Conservation (phyloP, 352 stramenopile species). For the Phytophthora idaei region DNA sequence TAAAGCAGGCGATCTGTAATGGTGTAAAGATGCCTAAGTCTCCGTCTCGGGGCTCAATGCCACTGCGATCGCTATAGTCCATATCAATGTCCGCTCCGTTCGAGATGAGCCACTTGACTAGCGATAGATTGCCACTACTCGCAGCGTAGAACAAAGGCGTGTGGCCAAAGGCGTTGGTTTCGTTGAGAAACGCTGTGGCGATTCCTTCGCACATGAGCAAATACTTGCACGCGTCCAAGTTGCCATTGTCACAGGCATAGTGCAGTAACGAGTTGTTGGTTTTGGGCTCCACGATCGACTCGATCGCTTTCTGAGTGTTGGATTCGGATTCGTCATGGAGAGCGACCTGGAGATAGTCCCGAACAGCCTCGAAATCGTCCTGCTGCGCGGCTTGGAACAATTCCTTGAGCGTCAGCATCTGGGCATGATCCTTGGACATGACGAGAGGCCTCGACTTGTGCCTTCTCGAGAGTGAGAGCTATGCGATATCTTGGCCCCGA, state of each 20-base stretch:
- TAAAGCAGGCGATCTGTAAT: constrained; percentile 80
- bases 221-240: constrained; percentile 83
- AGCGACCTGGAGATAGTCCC: constrained; percentile 62
- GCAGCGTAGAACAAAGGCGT: constrained; percentile 82
- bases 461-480: constrained; percentile 9
- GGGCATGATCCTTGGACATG: constrained; percentile 21
- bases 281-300: constrained; percentile 61
- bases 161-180: constrained; percentile 77
- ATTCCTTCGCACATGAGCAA: constrained; percentile 78
- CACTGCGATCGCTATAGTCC: constrained; percentile 70
- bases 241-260: constrained; percentile 84
- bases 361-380: constrained; percentile 66
- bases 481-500: constrained; percentile 19
- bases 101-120: constrained; percentile 88
- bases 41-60: constrained; percentile 53
- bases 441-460: background rate
- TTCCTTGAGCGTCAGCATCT: constrained; percentile 59
- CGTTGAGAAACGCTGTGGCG: constrained; percentile 65
- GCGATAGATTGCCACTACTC: constrained; percentile 67
- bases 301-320: constrained; percentile 28
- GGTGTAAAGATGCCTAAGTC: constrained; percentile 80
- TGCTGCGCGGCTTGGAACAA: constrained; percentile 73
- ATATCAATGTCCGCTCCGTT: constrained; percentile 85
- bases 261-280: constrained; percentile 80
- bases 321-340: constrained; percentile 37